Base-by-base conservation (phyloP, 1,139 yeast genomes). In the Candida freyschussii region DNA sequence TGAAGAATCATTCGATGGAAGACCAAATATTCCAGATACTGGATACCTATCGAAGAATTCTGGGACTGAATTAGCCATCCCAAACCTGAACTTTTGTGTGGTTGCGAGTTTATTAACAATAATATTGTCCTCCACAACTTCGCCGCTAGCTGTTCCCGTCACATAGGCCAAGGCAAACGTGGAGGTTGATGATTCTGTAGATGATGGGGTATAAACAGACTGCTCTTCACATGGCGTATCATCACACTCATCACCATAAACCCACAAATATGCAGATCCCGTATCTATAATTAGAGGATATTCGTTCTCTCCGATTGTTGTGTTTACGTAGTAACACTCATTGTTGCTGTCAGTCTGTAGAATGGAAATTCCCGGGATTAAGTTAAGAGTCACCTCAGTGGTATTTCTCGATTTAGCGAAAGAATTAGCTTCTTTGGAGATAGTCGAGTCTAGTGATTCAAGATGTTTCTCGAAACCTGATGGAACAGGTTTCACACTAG, bases 261-360 rank as follows among this genome's bases (percentile, higher is more conserved):
- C 65, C 86, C 86, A 78, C 2, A 78, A 55, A 39, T 75, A 69
- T 23, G 78, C 75, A 22, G 81, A 74, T 2, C 83, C 85, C 0
- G 86, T 78, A 51, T 78, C 86, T 17, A 78, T 58, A 13, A 78
- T 63, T 27, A 78, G 57, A 6, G 73, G 72, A 48, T 67, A 76
- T 20, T 58, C 59, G 21, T 55, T 55, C 14, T 58, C 47, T 29
- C 63, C 67, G 17, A 60, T 52, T 7, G 65, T 59, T 14, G 62
- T 55, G 37, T 63, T 55, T 26, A 60, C 55, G 26, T 45, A 60
- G 36, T 54, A 63, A 13, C 67, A 58, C 34, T 56, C 58, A 16
- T 50, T 48, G 29, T 54, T 39, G 3, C 37, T 32, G 33, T 59
- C 63, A 0, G 57, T 46, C 19, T 46, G 34, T 6, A 55, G 37